These are phyloP conservation scores for Podila horticola DNA, from an alignment of 192 early-diverging fungal species.

Conservation along the genomic window DNA sequence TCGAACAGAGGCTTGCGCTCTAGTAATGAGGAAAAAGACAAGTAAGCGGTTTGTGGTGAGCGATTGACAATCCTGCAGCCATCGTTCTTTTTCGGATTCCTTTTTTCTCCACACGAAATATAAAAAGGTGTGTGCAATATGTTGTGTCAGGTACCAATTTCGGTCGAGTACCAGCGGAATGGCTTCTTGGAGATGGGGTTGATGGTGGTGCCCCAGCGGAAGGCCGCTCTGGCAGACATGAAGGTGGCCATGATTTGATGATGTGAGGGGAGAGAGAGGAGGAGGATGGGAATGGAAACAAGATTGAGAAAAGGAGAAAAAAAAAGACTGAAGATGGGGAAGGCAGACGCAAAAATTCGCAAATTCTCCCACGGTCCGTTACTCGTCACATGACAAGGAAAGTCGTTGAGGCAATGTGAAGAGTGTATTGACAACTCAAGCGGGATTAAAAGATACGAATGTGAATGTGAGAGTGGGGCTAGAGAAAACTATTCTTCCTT, in stretches of 20 bases:
- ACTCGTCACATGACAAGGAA: too few species aligned
- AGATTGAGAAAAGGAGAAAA: not conserved
- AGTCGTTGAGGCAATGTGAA: too few species aligned
- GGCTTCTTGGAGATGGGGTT: slow-evolving; percentile 50
- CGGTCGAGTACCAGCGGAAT: slow-evolving; percentile 56
- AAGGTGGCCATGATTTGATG: slow-evolving; percentile 45
- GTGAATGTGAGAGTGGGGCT: not conserved
- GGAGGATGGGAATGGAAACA: slow-evolving; percentile 1
- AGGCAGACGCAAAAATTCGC: slow-evolving; percentile 1
- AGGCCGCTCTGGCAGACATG: slow-evolving; percentile 49
- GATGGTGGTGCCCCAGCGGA: slow-evolving; percentile 52
- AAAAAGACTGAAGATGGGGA: slow-evolving; percentile 2
- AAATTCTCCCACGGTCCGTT: too few species aligned
- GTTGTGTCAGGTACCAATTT: slow-evolving; percentile 46
- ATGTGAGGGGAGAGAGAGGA: slow-evolving; percentile 3
- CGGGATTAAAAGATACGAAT: not conserved
- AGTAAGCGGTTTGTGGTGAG: not conserved
- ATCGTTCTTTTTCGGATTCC: not conserved
- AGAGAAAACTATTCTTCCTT: slow-evolving; percentile 9
- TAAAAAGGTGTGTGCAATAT: not conserved
- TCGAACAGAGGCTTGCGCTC: slow-evolving; percentile 85
- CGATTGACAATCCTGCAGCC: not conserved
- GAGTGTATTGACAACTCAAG: not conserved
- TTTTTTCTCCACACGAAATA: not conserved
- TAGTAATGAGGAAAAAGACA: slow-evolving; percentile 16